These are phyloP conservation scores for Psidium friedrichsthalianum DNA, from an alignment of 345 rosid species.

Conservation along the genomic window DNA sequence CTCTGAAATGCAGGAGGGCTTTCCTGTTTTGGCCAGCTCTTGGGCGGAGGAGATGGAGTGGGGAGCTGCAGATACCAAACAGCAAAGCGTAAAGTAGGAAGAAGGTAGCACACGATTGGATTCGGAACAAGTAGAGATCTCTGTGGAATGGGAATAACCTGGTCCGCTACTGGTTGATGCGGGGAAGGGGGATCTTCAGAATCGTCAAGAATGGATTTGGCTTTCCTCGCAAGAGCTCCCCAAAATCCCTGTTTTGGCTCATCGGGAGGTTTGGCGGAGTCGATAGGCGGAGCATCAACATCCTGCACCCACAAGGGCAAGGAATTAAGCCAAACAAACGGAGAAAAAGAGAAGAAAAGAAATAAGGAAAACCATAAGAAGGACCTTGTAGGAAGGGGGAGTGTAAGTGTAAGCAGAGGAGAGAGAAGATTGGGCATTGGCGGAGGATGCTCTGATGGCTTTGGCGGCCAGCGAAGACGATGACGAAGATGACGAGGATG, in stretches of 20 bases:
- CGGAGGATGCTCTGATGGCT: slow-evolving; percentile 81
- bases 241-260: slow-evolving; percentile 72
- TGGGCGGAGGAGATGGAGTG: slow-evolving; percentile 13
- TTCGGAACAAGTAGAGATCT: not conserved
- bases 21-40: slow-evolving; percentile 21
- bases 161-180: not conserved
- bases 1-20: slow-evolving; percentile 47
- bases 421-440: slow-evolving; percentile 56
- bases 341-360: not conserved
- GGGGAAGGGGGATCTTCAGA: slow-evolving; percentile 11
- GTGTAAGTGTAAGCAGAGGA: slow-evolving; percentile 41
- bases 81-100: not conserved
- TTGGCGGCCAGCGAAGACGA: slow-evolving; percentile 53
- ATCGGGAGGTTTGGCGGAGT: not conserved
- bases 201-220: slow-evolving; percentile 76
- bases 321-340: not conserved
- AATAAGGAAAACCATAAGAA: not conserved
- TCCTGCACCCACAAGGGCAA: slow-evolving; percentile 20
- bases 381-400: not conserved
- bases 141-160: not conserved
- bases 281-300: not conserved
- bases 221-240: slow-evolving; percentile 84
- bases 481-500: slow-evolving; percentile 23
- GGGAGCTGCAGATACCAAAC: slow-evolving; percentile 15
- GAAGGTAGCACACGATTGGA: not conserved